Percentiles rank a stretch among this genome's conserved stretches.
Conservation (phyloP, 2,329 filamentous ascomycete species). For the Gliomastix tumulicola region DNA sequence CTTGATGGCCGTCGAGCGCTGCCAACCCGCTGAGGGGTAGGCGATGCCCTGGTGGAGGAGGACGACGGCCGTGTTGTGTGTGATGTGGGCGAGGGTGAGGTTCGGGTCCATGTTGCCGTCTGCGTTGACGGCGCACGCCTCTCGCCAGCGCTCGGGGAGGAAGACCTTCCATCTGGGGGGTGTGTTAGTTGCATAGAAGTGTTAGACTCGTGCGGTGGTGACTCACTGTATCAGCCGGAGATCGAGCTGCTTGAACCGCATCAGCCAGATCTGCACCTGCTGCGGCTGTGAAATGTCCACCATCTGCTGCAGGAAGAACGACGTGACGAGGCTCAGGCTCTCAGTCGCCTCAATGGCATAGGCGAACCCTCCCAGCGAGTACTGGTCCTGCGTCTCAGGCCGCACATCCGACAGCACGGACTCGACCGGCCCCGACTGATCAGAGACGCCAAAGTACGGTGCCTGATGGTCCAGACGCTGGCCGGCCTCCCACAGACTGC, state of each 20-base stretch:
- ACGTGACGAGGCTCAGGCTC: conserved; percentile 30
- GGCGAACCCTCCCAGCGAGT: conserved; percentile 28
- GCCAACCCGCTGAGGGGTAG: conserved; percentile 22
- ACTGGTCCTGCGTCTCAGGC: conserved; percentile 14
- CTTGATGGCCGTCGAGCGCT: conserved; percentile 15
- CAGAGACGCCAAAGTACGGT: conserved; percentile 31
- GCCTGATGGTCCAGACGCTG: conserved; percentile 24
- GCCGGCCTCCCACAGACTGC: conserved; percentile 26
- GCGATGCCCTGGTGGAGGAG: conserved; percentile 32
- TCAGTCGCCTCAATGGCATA: conserved; percentile 39
- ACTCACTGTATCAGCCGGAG: conserved; percentile 30
- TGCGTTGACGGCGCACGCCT: conserved; percentile 27
- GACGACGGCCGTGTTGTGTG: conserved; percentile 33
- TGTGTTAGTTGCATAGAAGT: too few species aligned
- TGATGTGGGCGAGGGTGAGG: conserved; percentile 31
- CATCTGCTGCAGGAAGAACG: conserved; percentile 32
- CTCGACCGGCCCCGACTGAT: conserved; percentile 13
- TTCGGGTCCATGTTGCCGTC: conserved; percentile 34
- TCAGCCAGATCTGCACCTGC: conserved; percentile 31
- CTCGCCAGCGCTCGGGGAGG: conserved; percentile 32
- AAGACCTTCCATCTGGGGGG: conserved; percentile 36
- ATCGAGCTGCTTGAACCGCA: conserved; percentile 36
- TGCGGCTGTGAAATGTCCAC: conserved; percentile 25
- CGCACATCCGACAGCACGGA: conserved; percentile 6
- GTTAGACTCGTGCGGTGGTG: too few species aligned